These are phyloP conservation scores for Lizanozyma gosingica DNA, from an alignment of 1,139 yeast genomes.

Conservation along the genomic window DNA sequence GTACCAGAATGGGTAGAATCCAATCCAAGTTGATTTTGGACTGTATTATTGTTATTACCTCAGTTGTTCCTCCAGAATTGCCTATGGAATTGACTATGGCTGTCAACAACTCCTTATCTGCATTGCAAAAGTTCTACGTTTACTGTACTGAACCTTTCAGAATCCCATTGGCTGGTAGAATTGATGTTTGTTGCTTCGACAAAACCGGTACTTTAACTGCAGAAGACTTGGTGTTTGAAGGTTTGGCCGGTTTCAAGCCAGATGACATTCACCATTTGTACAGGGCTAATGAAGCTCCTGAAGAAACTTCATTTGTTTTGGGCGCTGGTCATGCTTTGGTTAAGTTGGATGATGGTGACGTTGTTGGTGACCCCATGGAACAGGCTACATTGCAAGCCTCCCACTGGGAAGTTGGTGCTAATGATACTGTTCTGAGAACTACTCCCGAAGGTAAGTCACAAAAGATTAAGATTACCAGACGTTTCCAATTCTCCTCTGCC, in stretches of 20 bases:
- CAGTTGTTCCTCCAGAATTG: constrained; percentile 97
- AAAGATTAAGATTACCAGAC: constrained; percentile 68
- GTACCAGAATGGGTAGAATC: constrained; percentile 90
- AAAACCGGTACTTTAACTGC: constrained; percentile 98
- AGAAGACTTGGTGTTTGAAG: constrained; percentile 93
- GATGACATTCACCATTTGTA: constrained; percentile 50
- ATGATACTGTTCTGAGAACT: constrained; percentile 48
- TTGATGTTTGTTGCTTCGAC: constrained; percentile 97
- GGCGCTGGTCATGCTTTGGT: constrained; percentile 98
- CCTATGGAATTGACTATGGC: constrained; percentile 99
- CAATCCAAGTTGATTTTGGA: constrained; percentile 90
- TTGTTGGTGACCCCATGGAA: constrained; percentile 99
- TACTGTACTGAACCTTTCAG: constrained; percentile 99
- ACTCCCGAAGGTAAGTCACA: constrained; percentile 32
- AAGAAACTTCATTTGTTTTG: constrained; percentile 60
- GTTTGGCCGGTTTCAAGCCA: constrained; percentile 74
- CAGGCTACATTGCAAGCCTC: constrained; percentile 88
- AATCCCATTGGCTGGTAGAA: constrained; percentile 95
- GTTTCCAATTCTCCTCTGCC: constrained; percentile 95
- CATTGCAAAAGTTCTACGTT: constrained; percentile 77
- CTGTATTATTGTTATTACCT: constrained; percentile 90
- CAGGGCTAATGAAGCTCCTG: constrained; percentile 52
- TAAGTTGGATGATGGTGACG: constrained; percentile 87
- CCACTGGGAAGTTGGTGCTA: constrained; percentile 70
- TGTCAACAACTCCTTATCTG: constrained; percentile 82